Evolutionary conservation across 331 rosid species (phyloP).

Genomic region (Pyrus hybrid): DNA sequence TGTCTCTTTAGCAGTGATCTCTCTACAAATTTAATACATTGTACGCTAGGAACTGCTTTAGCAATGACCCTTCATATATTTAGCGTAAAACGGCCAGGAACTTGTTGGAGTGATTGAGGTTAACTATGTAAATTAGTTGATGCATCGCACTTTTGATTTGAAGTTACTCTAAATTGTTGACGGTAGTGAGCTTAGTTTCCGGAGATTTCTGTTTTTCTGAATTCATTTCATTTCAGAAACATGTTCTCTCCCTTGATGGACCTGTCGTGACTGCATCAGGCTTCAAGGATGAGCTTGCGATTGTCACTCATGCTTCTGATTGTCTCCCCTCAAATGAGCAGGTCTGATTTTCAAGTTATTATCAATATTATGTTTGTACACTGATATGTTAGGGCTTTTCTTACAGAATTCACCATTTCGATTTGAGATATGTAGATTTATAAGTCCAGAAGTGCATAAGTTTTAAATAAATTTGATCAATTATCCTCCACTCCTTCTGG

Average conservation of each 20-base stretch:
- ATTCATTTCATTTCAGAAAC: slow-evolving; percentile 49
- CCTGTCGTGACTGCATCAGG: slow-evolving; percentile 94
- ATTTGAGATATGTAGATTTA: too few relatives aligned
- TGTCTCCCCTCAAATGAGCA: slow-evolving; percentile 69
- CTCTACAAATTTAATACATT: background rate
- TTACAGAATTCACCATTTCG: too few relatives aligned
- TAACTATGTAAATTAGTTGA: background rate
- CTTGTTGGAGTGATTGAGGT: background rate
- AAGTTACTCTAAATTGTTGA: background rate
- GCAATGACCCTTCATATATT: background rate
- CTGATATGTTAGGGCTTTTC: background rate
- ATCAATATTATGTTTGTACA: background rate
- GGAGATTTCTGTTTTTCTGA: slow-evolving; percentile 12
- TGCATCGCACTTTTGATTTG: background rate
- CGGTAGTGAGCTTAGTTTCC: background rate
- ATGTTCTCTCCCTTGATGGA: slow-evolving; percentile 72
- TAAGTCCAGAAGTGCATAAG: too few relatives aligned
- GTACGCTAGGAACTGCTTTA: background rate
- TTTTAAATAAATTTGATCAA: too few relatives aligned
- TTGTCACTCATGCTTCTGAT: slow-evolving; percentile 75
- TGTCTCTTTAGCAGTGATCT: background rate
- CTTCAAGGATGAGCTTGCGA: slow-evolving; percentile 71
- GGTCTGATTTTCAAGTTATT: slow-evolving; percentile 30
- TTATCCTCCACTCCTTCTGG: too few relatives aligned
- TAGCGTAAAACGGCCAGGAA: background rate